A percentile compares a stretch with the other conserved stretches of the same genome.
phyloP scores from a whole-genome alignment of 352 stramenopile species.

The Phytophthora colocasiae region DNA sequence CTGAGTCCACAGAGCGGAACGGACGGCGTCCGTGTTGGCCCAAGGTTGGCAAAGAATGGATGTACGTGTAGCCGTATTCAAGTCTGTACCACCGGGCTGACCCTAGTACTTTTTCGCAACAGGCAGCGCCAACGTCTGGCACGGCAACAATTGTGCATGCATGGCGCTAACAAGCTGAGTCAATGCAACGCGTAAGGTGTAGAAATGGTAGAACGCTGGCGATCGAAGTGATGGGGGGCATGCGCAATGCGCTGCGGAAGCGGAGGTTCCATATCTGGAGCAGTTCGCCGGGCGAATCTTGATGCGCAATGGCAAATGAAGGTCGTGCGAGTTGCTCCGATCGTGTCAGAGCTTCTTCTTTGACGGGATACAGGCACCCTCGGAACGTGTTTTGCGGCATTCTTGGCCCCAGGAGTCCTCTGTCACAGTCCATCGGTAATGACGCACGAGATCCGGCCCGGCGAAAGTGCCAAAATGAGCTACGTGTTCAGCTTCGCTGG shows the following conservation, averaged over 20 bases:
- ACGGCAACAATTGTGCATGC: neutral
- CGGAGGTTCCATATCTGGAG: neutral
- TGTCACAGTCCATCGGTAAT: conserved; percentile 18
- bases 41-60: too few species aligned
- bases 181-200: neutral
- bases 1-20: too few species aligned
- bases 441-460: conserved; percentile 17
- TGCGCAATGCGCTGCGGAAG: neutral
- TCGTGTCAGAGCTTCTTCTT: neutral
- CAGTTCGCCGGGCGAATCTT: neutral
- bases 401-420: conserved; percentile 3
- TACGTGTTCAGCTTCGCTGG: neutral
- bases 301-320: conserved; percentile 11
- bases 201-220: conserved; percentile 3
- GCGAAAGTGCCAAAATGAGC: conserved; percentile 18
- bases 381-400: conserved; percentile 13
- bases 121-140: neutral
- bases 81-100: neutral
- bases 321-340: neutral
- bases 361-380: conserved; percentile 9
- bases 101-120: neutral
- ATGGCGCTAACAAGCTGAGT: neutral
- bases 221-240: neutral
- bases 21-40: too few species aligned
- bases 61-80: neutral